Evolutionary conservation across 352 stramenopile genomes (phyloP).

Genomic region (Ophiocytium majus): DNA sequence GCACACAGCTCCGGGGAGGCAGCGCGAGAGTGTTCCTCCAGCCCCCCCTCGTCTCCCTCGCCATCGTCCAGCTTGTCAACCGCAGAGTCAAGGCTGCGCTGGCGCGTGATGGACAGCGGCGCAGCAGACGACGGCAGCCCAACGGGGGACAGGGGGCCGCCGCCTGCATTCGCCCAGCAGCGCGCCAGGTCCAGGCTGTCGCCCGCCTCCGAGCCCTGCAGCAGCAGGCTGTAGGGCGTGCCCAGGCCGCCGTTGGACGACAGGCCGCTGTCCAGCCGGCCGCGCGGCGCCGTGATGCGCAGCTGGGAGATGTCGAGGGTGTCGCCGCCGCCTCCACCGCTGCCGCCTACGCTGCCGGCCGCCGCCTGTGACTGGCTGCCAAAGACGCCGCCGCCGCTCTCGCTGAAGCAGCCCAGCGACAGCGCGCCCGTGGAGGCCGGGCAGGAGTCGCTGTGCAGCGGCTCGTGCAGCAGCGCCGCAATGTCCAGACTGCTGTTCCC

Average conservation of each 20-base stretch:
- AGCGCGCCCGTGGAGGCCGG: too few species aligned
- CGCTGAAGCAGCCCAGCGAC: too few species aligned
- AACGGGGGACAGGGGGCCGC: not conserved
- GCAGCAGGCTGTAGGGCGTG: not conserved
- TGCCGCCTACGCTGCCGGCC: not conserved
- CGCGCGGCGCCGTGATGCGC: not conserved
- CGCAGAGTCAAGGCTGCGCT: conserved; percentile 13
- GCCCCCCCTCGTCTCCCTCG: not conserved
- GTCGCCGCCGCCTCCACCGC: too few species aligned
- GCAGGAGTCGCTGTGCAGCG: not conserved
- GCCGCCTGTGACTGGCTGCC: too few species aligned
- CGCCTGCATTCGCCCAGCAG: not conserved
- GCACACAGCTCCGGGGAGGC: too few species aligned
- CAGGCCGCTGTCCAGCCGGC: not conserved
- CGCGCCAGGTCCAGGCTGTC: not conserved
- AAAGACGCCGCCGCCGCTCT: not conserved
- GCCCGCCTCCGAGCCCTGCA: not conserved
- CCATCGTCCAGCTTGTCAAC: conserved; percentile 18
- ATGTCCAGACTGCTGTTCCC: not conserved
- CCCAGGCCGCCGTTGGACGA: not conserved
- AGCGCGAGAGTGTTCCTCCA: too few species aligned
- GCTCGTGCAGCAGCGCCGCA: not conserved
- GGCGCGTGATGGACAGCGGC: not conserved
- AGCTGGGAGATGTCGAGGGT: not conserved
- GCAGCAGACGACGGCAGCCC: too few species aligned